Conservation (phyloP, 345 rosid genomes). For the Syzygium jambos region DNA sequence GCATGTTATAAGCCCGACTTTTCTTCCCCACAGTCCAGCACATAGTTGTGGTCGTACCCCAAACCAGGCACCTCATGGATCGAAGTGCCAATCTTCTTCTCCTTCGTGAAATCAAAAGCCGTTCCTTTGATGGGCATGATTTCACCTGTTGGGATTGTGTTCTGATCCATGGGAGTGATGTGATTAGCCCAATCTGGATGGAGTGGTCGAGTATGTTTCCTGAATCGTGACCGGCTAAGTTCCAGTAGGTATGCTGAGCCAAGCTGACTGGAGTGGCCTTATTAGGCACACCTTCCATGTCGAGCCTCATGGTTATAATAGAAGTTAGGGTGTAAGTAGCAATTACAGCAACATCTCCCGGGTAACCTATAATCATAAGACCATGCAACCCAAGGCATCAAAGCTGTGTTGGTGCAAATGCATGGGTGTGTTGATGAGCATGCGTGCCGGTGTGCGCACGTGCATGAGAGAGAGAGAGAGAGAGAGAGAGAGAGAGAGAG, state of each 20-base stretch:
- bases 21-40: conserved; percentile 59
- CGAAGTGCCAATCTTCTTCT: conserved; percentile 56
- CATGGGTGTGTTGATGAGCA: neutral
- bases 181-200: conserved; percentile 79
- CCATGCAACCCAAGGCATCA: neutral
- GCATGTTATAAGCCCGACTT: conserved; percentile 62
- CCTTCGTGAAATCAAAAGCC: conserved; percentile 72
- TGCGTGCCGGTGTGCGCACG: accelerated
- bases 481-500: neutral
- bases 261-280: conserved; percentile 75
- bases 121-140: conserved; percentile 64
- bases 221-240: conserved; percentile 73
- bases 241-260: conserved; percentile 98
- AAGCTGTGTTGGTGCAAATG: neutral
- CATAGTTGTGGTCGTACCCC: conserved; percentile 94
- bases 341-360: conserved; percentile 64
- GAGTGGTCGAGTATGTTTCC: conserved; percentile 64
- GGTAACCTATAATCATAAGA: conserved; percentile 47
- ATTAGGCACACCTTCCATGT: conserved; percentile 81
- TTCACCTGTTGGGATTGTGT: conserved; percentile 81
- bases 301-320: conserved; percentile 63
- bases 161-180: conserved; percentile 70
- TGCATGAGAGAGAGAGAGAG: no score
- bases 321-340: conserved; percentile 77
- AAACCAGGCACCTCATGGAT: conserved; percentile 67